phyloP scores from a whole-genome alignment of 163 green algal species.

The Chlorella variabilis region DNA sequence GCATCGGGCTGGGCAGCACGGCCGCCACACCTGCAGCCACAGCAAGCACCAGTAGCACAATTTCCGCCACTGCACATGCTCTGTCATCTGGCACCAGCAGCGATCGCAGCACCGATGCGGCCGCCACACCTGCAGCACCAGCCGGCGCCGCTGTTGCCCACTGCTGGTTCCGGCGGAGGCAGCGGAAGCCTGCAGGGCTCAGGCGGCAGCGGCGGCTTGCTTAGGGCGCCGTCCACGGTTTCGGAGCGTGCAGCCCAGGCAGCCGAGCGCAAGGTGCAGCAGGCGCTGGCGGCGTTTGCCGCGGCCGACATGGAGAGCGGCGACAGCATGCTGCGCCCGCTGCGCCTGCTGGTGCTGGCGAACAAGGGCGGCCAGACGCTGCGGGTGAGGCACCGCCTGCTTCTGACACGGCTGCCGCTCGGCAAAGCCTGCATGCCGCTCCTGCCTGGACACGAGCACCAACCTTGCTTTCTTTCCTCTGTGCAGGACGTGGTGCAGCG shows the following conservation, averaged over 20 bases:
- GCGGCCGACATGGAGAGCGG: not conserved
- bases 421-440: not conserved
- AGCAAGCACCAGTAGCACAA: too few species aligned
- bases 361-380: not conserved
- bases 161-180: not conserved
- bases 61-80: too few species aligned
- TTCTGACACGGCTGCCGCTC: too few species aligned
- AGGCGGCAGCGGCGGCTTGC: not conserved
- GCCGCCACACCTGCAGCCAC: too few species aligned
- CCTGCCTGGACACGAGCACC: too few species aligned
- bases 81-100: too few species aligned
- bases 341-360: not conserved
- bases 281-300: not conserved
- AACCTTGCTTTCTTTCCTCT: not conserved
- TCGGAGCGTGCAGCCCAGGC: not conserved
- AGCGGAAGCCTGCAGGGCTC: not conserved
- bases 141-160: not conserved
- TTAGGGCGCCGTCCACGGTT: not conserved
- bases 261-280: slow-evolving; percentile 2
- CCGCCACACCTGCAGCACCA: not conserved
- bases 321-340: slow-evolving; percentile 9
- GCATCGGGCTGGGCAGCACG: too few species aligned
- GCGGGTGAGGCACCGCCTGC: not conserved
- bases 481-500: not conserved
- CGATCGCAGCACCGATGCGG: too few species aligned